Base-by-base conservation (phyloP, 2,329 filamentous ascomycete species). In the Alternaria novae-zelandiae region DNA sequence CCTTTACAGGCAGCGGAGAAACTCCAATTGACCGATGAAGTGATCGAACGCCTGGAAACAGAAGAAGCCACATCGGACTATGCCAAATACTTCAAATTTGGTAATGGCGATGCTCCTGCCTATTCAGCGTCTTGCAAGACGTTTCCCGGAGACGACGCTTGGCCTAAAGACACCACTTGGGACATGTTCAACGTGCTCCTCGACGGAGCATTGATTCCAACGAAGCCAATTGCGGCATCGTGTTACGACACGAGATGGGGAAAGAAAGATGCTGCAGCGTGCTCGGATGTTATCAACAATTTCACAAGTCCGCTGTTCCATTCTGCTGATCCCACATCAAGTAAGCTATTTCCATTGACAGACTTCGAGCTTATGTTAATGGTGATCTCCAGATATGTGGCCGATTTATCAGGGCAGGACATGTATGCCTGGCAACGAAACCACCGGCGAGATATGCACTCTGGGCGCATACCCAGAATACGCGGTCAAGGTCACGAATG, bases 241-340 rank as follows among this genome's bases (percentile, higher is more conserved):
- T 74, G 70, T 47, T 73, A 73, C 44, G 53, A 66, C 10, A 58
- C 67, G 12, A 17, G 53, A 63, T 71, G 57, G 59, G 66, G 59
- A 2, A 30, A 21, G 20, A 64, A 66, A 36, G 51, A 68, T 51
- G 8, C 23, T 12, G 41, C 45, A 41, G 44, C 50, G 17, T 73
- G 71, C 32, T 32, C 56, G 15, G 30, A 59, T 36, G 23, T 72
- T 4, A 45, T 54, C 5, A 46, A 47, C 4, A 66, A 58, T 32
- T 72, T 65, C 53, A 65, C 57, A 8, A 63, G 57, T 15, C 57
- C 67, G 6, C 26, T 45, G 4, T 62, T 66, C n/a, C 61, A 63
- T 54, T 46, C 85, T 83, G 73, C 30, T 9, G 59, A 58, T 51
- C 54, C 59, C 13, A 62, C 59, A 10, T 62, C 54, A 10, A 62